Evolutionary conservation across 208 protist genomes (phyloP).

Genomic region (Acanthamoeba polyphaga): DNA sequence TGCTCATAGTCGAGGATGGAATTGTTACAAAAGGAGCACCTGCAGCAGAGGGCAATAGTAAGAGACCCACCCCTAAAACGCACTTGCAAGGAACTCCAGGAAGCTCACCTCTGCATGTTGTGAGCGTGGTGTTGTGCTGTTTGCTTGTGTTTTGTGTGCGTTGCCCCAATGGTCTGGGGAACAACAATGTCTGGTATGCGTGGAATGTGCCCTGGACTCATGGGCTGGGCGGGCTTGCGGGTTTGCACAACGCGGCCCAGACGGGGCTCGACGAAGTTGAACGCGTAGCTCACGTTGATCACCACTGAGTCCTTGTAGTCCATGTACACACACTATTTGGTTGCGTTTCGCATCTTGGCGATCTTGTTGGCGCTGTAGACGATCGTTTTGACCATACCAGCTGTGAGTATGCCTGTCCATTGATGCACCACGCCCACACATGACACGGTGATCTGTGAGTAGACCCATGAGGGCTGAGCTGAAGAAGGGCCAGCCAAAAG

Average conservation of each 20-base stretch:
- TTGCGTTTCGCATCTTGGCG: slow-evolving; percentile 55
- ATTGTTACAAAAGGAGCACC: slow-evolving; percentile 61
- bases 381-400: slow-evolving; percentile 35
- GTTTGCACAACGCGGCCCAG: background rate
- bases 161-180: too few species aligned
- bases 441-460: background rate
- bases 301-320: slow-evolving; percentile 58
- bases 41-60: background rate
- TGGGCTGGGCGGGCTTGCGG: slow-evolving; percentile 17
- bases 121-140: too few species aligned
- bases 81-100: background rate
- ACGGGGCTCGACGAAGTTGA: slow-evolving; percentile 39
- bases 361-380: slow-evolving; percentile 70
- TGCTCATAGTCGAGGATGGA: slow-evolving; percentile 58
- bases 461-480: background rate
- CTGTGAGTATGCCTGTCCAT: background rate
- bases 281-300: slow-evolving; percentile 65
- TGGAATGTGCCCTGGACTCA: background rate
- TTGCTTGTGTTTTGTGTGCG: too few species aligned
- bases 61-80: too few species aligned
- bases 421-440: background rate
- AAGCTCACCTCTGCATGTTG: background rate
- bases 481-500: background rate
- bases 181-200: too few species aligned
- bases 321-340: slow-evolving; percentile 19